phyloP scores from a whole-genome alignment of 768 basidiomycete genomes.

The Suillus hirtellus region DNA sequence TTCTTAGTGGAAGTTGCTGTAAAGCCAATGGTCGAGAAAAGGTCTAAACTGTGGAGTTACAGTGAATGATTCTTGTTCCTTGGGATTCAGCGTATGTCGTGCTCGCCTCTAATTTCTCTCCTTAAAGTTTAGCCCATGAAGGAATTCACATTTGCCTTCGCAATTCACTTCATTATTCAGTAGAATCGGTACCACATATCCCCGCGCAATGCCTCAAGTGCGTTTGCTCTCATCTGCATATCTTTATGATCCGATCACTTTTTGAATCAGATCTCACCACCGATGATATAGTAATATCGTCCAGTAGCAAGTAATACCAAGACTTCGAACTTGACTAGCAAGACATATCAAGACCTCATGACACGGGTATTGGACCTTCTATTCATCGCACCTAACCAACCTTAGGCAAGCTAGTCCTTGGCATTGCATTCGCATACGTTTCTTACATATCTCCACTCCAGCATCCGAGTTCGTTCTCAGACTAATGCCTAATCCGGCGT shows the following conservation, averaged over 20 bases:
- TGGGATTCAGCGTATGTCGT: conserved; percentile 18
- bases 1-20: not conserved
- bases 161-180: conserved; percentile 48
- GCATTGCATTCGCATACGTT: not conserved
- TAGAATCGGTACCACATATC: conserved; percentile 16
- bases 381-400: conserved; percentile 54
- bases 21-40: not conserved
- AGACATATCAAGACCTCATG: conserved; percentile 52
- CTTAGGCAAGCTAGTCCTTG: conserved; percentile 37
- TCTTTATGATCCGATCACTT: not conserved
- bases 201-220: not conserved
- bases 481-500: not conserved
- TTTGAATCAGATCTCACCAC: not conserved
- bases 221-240: not conserved
- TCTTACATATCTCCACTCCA: not conserved
- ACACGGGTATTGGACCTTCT: conserved; percentile 62
- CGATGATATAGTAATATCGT: not conserved
- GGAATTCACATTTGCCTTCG: conserved; percentile 28
- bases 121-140: conserved; percentile 15
- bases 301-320: not conserved
- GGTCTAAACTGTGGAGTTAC: not conserved
- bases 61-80: not conserved
- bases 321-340: not conserved
- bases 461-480: not conserved
- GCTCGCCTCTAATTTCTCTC: conserved; percentile 29